Conservation (phyloP, 1,284 basidiomycete species). For the Trametes polyzona region DNA sequence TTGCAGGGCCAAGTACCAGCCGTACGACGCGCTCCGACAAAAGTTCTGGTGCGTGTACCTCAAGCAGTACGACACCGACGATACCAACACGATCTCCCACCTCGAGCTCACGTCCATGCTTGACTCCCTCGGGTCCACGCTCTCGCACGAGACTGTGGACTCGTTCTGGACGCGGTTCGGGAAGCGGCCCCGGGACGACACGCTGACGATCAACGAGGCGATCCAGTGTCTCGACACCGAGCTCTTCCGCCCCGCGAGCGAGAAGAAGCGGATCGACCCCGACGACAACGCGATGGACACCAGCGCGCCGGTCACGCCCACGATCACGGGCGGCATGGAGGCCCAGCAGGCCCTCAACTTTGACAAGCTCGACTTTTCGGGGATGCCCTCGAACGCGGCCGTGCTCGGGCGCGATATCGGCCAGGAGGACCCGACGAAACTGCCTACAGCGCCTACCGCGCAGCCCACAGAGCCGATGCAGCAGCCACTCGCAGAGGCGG, state of each 20-base stretch:
- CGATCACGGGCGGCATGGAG: slow-evolving; percentile 36
- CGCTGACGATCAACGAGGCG: slow-evolving; percentile 80
- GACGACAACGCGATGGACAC: slow-evolving; percentile 41
- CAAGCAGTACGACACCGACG: slow-evolving; percentile 90
- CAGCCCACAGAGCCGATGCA: slow-evolving; percentile 51
- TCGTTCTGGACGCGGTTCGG: slow-evolving; percentile 78
- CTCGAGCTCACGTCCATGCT: slow-evolving; percentile 96
- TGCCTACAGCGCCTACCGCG: slow-evolving; percentile 26
- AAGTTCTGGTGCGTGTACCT: slow-evolving; percentile 93
- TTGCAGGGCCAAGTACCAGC: slow-evolving; percentile 87
- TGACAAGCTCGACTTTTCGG: slow-evolving; percentile 67
- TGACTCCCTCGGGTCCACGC: slow-evolving; percentile 93
- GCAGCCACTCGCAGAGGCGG: slow-evolving; percentile 42
- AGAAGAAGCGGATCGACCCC: slow-evolving; percentile 63
- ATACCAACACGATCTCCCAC: slow-evolving; percentile 77
- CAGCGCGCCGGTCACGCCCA: slow-evolving; percentile 53
- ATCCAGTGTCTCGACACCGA: slow-evolving; percentile 83
- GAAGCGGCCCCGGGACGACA: slow-evolving; percentile 71
- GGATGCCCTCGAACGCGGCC: slow-evolving; percentile 44
- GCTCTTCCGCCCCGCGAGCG: slow-evolving; percentile 68
- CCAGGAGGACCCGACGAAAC: slow-evolving; percentile 24
- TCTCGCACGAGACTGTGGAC: slow-evolving; percentile 80
- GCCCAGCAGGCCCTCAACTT: slow-evolving; percentile 47
- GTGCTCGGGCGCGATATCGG: slow-evolving; percentile 10
- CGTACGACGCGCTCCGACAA: slow-evolving; percentile 89